phyloP scores from a whole-genome alignment of 257 asterid species.

The Jacaranda mimosifolia region DNA sequence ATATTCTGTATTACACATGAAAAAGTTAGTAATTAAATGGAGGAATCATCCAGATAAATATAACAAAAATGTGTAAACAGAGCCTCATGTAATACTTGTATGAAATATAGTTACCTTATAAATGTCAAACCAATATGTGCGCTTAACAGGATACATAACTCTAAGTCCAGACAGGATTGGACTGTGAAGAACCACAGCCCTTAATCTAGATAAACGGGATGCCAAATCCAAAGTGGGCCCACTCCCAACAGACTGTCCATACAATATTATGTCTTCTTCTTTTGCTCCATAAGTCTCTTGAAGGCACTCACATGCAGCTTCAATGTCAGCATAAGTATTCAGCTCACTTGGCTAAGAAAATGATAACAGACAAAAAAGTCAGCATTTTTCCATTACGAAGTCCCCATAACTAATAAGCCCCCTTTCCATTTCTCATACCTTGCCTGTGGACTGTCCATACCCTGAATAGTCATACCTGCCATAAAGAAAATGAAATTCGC shows the following conservation, averaged over 20 bases:
- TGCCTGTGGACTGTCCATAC: conserved; percentile 91
- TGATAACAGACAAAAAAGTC: conserved; percentile 32
- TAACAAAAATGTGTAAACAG: conserved; percentile 24
- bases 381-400: conserved; percentile 33
- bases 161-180: conserved; percentile 93
- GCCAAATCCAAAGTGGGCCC: conserved; percentile 96
- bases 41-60: conserved; percentile 26
- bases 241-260: conserved; percentile 99
- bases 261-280: conserved; percentile 86
- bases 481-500: conserved; percentile 30
- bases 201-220: conserved; percentile 75
- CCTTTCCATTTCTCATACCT: conserved; percentile 64
- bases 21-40: conserved; percentile 16
- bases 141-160: conserved; percentile 96
- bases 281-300: conserved; percentile 79
- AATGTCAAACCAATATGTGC: conserved; percentile 96
- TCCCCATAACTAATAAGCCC: conserved; percentile 26
- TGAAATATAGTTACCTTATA: conserved; percentile 66
- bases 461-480: conserved; percentile 95
- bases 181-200: conserved; percentile 98
- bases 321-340: conserved; percentile 92
- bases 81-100: conserved; percentile 21
- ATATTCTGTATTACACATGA: conserved; percentile 70
- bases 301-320: conserved; percentile 92
- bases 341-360: conserved; percentile 83